Conservation (phyloP, 768 basidiomycete species). For the Xanthoconium purpureum region DNA sequence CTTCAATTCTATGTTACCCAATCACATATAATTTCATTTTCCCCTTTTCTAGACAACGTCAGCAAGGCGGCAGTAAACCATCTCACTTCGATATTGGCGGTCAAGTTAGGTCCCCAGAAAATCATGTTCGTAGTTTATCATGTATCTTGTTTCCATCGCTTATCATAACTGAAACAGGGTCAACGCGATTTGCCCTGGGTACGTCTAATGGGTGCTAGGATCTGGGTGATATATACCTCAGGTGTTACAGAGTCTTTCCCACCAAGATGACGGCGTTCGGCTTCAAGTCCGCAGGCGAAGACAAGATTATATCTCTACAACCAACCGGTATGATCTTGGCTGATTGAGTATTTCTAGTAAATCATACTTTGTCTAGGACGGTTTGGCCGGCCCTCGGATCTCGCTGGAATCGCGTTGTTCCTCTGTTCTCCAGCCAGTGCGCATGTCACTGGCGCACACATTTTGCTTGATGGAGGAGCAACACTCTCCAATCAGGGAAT, state of each 20-base stretch:
- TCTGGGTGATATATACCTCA: not conserved
- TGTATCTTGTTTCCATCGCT: not conserved
- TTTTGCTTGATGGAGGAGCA: slow-evolving; percentile 68
- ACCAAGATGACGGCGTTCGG: slow-evolving; percentile 83
- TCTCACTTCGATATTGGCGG: slow-evolving; percentile 67
- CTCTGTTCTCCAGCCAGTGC: slow-evolving; percentile 68
- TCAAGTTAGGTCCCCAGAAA: slow-evolving; percentile 54
- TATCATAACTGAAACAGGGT: slow-evolving; percentile 44
- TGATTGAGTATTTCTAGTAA: not conserved
- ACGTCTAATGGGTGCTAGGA: slow-evolving; percentile 6
- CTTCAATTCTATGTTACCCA: not conserved
- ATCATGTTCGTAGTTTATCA: slow-evolving; percentile 55
- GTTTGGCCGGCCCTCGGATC: slow-evolving; percentile 59
- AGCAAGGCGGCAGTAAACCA: slow-evolving; percentile 90
- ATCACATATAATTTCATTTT: not conserved
- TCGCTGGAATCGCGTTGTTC: slow-evolving; percentile 70
- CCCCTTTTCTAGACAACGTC: slow-evolving; percentile 52
- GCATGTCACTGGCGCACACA: slow-evolving; percentile 73
- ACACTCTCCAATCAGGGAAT: slow-evolving; percentile 18
- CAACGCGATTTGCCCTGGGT: slow-evolving; percentile 85
- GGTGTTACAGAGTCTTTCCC: slow-evolving; percentile 57
- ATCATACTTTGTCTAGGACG: slow-evolving; percentile 45
- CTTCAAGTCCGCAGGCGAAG: slow-evolving; percentile 52
- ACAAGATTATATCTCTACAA: slow-evolving; percentile 49
- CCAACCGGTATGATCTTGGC: slow-evolving; percentile 54